Percentiles rank a stretch among this genome's conserved stretches.
phyloP scores from a whole-genome alignment of 352 stramenopile species.

The Globisporangium canariense region DNA sequence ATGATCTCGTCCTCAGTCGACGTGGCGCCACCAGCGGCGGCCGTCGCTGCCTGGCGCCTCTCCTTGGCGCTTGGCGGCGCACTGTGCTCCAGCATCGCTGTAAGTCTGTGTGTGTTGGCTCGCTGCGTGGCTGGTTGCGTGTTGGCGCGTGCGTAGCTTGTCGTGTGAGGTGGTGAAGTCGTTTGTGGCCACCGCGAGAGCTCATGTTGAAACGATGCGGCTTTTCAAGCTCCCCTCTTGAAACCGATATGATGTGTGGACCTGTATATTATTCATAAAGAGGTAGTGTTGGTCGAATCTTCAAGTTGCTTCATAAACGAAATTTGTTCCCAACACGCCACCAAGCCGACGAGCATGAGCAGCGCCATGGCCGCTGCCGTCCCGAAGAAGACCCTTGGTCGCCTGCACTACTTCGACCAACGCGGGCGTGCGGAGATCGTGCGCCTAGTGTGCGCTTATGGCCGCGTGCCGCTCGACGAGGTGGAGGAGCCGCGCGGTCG shows the following conservation, averaged over 20 bases:
- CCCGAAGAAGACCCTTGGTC: constrained; percentile 2
- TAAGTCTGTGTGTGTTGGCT: background rate
- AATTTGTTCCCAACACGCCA: background rate
- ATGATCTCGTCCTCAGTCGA: constrained; percentile 44
- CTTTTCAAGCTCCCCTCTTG: background rate
- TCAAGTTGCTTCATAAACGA: too few relatives aligned
- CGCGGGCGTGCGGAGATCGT: constrained; percentile 41
- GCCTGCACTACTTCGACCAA: constrained; percentile 43
- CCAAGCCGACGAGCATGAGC: background rate
- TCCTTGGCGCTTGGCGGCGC: background rate
- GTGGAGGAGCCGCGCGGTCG: constrained; percentile 24
- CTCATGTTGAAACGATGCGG: constrained; percentile 1
- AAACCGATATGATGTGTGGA: background rate
- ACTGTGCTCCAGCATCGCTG: background rate
- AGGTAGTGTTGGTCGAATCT: too few relatives aligned
- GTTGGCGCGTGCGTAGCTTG: background rate
- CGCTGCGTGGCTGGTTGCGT: background rate
- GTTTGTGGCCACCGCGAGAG: background rate
- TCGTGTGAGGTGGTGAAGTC: background rate
- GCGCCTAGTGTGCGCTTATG: constrained; percentile 36
- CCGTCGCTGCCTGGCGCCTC: background rate
- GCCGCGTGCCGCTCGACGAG: constrained; percentile 36
- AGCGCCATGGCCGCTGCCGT: background rate
- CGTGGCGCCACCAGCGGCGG: background rate
- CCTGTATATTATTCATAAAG: too few relatives aligned